Evolutionary conservation across 352 stramenopile genomes (phyloP).

Genomic region (Saprolegnia parasitica): DNA sequence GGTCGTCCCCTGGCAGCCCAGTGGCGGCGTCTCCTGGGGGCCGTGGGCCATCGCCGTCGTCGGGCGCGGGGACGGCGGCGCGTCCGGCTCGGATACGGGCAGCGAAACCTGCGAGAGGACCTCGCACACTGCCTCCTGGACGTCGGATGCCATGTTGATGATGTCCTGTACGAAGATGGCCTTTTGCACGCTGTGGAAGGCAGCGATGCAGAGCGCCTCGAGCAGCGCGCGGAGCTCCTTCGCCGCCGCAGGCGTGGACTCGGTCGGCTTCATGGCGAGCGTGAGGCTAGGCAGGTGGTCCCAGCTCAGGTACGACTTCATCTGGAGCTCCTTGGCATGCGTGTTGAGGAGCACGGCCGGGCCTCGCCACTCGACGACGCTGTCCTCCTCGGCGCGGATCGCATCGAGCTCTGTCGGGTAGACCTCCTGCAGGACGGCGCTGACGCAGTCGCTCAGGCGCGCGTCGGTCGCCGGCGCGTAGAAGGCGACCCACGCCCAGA

Average conservation of each 20-base stretch:
- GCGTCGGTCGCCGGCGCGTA: background rate
- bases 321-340: constrained; percentile 8
- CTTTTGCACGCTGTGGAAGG: constrained; percentile 19
- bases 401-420: constrained; percentile 20
- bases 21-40: background rate
- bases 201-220: constrained; percentile 4
- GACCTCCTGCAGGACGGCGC: background rate
- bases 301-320: constrained; percentile 8
- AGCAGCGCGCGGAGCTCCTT: constrained; percentile 4
- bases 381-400: background rate
- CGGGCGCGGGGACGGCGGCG: background rate
- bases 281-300: background rate
- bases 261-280: background rate
- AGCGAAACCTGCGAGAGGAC: background rate
- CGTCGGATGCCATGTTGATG: background rate
- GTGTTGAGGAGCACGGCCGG: background rate
- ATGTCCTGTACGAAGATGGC: constrained; percentile 23
- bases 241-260: background rate
- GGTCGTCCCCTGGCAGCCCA: background rate
- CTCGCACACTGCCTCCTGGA: constrained; percentile 15
- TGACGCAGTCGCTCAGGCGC: constrained; percentile 19
- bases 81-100: background rate
- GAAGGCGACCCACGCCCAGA: constrained; percentile 23
- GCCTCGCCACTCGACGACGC: background rate
- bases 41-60: background rate